phyloP scores from a whole-genome alignment of 169 alveolate species.

The Cardiosporidium cionae region DNA sequence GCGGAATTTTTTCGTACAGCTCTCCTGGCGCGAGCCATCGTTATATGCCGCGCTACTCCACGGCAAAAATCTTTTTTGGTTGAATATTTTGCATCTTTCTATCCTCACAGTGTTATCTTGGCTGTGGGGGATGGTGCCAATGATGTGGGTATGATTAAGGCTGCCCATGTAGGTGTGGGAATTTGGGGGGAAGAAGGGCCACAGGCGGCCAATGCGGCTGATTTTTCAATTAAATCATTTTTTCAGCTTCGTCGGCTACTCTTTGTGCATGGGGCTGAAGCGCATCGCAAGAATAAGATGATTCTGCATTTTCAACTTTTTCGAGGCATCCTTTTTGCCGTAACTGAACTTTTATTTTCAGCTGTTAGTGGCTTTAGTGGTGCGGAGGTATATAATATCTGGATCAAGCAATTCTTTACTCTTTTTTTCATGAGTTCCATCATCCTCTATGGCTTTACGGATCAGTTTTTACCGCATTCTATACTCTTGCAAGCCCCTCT shows the following conservation, averaged over 20 bases:
- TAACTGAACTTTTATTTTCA: slow-evolving; percentile 39
- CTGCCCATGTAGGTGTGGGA: slow-evolving; percentile 97
- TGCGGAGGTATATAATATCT: slow-evolving; percentile 53
- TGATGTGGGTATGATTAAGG: slow-evolving; percentile 95
- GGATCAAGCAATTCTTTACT: slow-evolving; percentile 60
- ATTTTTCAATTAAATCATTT: slow-evolving; percentile 70
- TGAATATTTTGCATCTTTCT: not conserved
- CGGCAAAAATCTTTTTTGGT: slow-evolving; percentile 89
- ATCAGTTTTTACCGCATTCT: slow-evolving; percentile 47
- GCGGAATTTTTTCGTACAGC: no score
- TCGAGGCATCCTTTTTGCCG: slow-evolving; percentile 37
- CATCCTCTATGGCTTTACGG: no score
- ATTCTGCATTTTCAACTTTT: slow-evolving; percentile 52
- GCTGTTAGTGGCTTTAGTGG: slow-evolving; percentile 55
- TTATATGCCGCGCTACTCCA: slow-evolving; percentile 94
- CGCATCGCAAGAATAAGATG: slow-evolving; percentile 55
- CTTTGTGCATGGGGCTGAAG: slow-evolving; percentile 75
- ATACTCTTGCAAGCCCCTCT: slow-evolving; percentile 47
- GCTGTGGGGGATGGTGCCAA: slow-evolving; percentile 99
- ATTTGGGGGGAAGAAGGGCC: slow-evolving; percentile 90
- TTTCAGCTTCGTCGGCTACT: slow-evolving; percentile 48
- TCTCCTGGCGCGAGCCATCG: no score
- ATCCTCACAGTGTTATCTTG: slow-evolving; percentile 24
- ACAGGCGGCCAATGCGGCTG: slow-evolving; percentile 80
- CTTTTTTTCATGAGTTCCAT: no score